A percentile compares a stretch with the other conserved stretches of the same genome.
Conservation (phyloP, 1,139 yeast species). For the Blastobotrys arbuscula region DNA sequence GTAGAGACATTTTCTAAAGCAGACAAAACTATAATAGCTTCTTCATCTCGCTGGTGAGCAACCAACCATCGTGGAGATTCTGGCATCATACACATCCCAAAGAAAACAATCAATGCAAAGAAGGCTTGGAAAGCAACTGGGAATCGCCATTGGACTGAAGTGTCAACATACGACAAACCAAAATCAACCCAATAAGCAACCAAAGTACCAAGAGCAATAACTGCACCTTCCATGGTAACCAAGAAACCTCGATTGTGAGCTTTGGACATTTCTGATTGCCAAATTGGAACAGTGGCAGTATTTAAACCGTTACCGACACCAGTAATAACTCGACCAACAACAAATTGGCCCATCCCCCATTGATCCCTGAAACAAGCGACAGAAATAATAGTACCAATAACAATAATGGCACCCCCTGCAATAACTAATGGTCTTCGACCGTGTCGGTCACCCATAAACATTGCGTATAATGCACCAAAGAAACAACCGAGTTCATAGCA, state of each 20-base stretch:
- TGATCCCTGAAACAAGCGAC: conserved; percentile 62
- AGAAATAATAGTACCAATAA: conserved; percentile 55
- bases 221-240: conserved; percentile 67
- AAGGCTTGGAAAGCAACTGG: conserved; percentile 36
- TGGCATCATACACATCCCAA: conserved; percentile 34
- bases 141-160: conserved; percentile 46
- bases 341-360: conserved; percentile 59
- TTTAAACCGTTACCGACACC: conserved; percentile 78
- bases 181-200: conserved; percentile 70
- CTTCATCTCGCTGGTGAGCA: conserved; percentile 38
- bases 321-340: conserved; percentile 67
- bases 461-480: conserved; percentile 62
- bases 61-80: conserved; percentile 50
- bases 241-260: conserved; percentile 70
- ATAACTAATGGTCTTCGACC: conserved; percentile 38
- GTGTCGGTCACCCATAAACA: conserved; percentile 37
- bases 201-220: conserved; percentile 66
- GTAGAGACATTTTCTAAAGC: conserved; percentile 29
- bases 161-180: conserved; percentile 44
- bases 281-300: conserved; percentile 77
- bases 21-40: conserved; percentile 41
- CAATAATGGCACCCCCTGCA: conserved; percentile 50
- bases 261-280: conserved; percentile 76
- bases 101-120: conserved; percentile 25
- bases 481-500: conserved; percentile 78